phyloP scores from a whole-genome alignment of 1,139 yeast species.

The Petasospora rhodanensis region DNA sequence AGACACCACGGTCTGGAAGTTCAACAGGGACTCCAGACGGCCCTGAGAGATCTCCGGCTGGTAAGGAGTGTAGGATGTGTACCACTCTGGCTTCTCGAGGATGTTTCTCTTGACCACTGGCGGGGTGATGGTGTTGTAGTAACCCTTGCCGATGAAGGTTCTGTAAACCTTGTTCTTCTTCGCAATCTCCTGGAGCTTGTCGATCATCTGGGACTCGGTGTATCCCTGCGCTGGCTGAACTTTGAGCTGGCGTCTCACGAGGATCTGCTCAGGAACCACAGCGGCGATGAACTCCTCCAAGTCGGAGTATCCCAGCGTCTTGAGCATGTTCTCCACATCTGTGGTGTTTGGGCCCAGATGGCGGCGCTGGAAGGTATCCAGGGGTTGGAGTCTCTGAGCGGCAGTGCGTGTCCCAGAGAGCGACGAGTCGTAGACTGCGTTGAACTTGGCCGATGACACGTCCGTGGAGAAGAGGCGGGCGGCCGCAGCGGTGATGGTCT shows the following conservation, averaged over 20 bases:
- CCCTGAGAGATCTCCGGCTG: conserved; percentile 99
- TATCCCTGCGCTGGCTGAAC: conserved; percentile 67
- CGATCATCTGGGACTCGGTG: conserved; percentile 77
- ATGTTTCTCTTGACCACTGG: conserved; percentile 91
- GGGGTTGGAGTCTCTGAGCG: conserved; percentile 28
- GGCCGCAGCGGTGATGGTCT: conserved; percentile 1
- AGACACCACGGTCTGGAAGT: conserved; percentile 84
- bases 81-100: conserved; percentile 95
- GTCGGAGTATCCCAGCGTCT: conserved; percentile 59
- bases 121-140: conserved; percentile 85
- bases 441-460: conserved; percentile 22
- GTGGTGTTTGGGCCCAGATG: conserved; percentile 81
- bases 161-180: conserved; percentile 64
- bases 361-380: conserved; percentile 85
- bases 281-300: conserved; percentile 64
- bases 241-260: conserved; percentile 60
- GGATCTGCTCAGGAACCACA: conserved; percentile 75
- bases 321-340: conserved; percentile 62
- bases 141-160: conserved; percentile 90
- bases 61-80: conserved; percentile 96
- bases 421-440: conserved; percentile 20
- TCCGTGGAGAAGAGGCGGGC: conserved; percentile 13
- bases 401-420: conserved; percentile 3
- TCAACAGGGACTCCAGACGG: conserved; percentile 80
- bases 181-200: conserved; percentile 65